Evolutionary conservation across 768 basidiomycete species (phyloP).

Genomic region (Hericium coralloides): DNA sequence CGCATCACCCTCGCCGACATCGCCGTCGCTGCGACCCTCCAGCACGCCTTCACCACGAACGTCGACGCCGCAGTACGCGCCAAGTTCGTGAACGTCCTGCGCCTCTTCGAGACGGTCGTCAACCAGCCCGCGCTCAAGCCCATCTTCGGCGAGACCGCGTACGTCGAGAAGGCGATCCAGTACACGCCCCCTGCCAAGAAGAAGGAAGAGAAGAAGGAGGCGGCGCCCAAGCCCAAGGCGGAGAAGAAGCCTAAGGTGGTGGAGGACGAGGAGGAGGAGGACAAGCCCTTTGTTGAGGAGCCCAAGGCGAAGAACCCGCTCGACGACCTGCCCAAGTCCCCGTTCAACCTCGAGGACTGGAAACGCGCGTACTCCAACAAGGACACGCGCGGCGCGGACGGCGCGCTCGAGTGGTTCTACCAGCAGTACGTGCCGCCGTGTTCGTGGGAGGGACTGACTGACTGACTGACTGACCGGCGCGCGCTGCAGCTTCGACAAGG

Average conservation of each 20-base stretch:
- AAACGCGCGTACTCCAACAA: constrained; percentile 97
- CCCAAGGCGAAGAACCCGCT: constrained; percentile 94
- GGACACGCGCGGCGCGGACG: constrained; percentile 81
- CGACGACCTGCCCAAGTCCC: constrained; percentile 81
- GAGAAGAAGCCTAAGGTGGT: constrained; percentile 57
- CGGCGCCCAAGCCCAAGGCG: constrained; percentile 38
- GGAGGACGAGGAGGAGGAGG: constrained; percentile 69
- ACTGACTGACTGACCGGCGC: constrained; percentile 5
- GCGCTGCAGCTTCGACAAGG: constrained; percentile 63
- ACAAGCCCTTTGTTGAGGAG: constrained; percentile 58
- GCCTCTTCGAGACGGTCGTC: constrained; percentile 77
- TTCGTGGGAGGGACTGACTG: background rate
- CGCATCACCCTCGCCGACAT: constrained; percentile 94
- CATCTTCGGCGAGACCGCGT: constrained; percentile 51
- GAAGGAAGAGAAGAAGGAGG: constrained; percentile 29
- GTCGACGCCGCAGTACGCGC: constrained; percentile 61
- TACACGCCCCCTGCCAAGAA: constrained; percentile 58
- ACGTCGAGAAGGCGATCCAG: constrained; percentile 60
- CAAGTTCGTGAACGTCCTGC: constrained; percentile 68
- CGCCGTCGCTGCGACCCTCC: constrained; percentile 49
- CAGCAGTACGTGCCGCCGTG: constrained; percentile 52
- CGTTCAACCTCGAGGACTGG: constrained; percentile 92
- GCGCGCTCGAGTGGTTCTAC: constrained; percentile 94
- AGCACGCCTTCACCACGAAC: constrained; percentile 41
- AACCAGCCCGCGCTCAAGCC: constrained; percentile 74